These are phyloP conservation scores for Hydnomerulius pinastri DNA, from an alignment of 768 basidiomycete species.

Conservation along the genomic window DNA sequence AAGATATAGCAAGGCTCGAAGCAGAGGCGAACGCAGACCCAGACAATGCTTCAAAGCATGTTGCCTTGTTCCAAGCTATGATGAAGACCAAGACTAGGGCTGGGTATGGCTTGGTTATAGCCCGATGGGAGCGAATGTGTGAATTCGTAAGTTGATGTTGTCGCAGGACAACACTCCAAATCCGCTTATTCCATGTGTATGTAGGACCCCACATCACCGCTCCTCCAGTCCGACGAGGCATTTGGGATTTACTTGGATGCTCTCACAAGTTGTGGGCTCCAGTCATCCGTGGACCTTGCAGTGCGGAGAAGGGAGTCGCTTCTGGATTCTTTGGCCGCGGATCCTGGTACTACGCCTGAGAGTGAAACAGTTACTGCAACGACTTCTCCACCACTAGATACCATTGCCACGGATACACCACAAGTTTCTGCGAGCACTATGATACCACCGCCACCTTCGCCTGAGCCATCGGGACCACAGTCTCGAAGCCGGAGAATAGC, in stretches of 20 bases:
- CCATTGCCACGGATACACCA: slow-evolving; percentile 19
- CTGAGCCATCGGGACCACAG: slow-evolving; percentile 8
- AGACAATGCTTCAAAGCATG: slow-evolving; percentile 66
- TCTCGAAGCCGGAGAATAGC: slow-evolving; percentile 47
- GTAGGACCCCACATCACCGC: slow-evolving; percentile 68
- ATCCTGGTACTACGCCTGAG: slow-evolving; percentile 14
- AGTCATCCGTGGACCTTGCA: slow-evolving; percentile 59
- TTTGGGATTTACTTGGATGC: slow-evolving; percentile 78
- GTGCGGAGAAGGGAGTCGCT: slow-evolving; percentile 71
- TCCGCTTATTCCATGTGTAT: slow-evolving; percentile 8
- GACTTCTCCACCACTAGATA: slow-evolving; percentile 8
- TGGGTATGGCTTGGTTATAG: slow-evolving; percentile 72
- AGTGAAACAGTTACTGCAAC: background rate
- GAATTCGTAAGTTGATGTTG: slow-evolving; percentile 66
- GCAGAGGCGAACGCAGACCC: slow-evolving; percentile 77
- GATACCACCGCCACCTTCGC: slow-evolving; percentile 18
- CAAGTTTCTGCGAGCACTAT: slow-evolving; percentile 13
- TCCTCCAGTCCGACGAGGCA: slow-evolving; percentile 68
- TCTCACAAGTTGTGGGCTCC: slow-evolving; percentile 58
- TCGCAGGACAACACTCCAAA: background rate
- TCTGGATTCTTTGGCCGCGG: slow-evolving; percentile 41
- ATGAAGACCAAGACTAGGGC: slow-evolving; percentile 62
- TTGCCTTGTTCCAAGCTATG: slow-evolving; percentile 69
- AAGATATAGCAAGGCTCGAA: slow-evolving; percentile 71
- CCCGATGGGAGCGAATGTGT: slow-evolving; percentile 80